These are phyloP conservation scores for Mimosa pudica DNA, from an alignment of 306 rosid genomes.

Conservation along the genomic window DNA sequence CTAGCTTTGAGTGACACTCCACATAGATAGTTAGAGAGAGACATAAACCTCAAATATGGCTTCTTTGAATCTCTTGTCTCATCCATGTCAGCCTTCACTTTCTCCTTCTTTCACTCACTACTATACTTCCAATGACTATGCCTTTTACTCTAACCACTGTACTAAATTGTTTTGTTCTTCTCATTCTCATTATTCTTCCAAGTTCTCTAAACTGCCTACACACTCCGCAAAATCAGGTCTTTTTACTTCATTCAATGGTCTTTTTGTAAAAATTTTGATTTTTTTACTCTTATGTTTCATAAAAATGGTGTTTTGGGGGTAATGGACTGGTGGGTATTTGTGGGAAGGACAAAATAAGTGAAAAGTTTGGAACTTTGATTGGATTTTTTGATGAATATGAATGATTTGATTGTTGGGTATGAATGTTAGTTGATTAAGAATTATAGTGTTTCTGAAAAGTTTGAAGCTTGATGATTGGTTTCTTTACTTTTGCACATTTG, in stretches of 20 bases:
- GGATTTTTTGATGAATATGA: background rate
- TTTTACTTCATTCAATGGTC: background rate
- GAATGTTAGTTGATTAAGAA: background rate
- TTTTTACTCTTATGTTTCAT: background rate
- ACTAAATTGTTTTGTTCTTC: slow-evolving; percentile 27
- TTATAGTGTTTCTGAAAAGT: background rate
- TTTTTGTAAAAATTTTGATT: background rate
- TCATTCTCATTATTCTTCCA: slow-evolving; percentile 36
- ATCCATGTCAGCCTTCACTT: slow-evolving; percentile 40
- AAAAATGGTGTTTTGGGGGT: slow-evolving; percentile 26
- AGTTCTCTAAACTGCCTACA: slow-evolving; percentile 40
- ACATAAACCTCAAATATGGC: slow-evolving; percentile 40
- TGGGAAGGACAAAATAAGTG: background rate
- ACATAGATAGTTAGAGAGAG: no score
- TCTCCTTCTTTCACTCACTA: slow-evolving; percentile 26
- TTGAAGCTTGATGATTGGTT: background rate
- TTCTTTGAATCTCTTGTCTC: slow-evolving; percentile 47
- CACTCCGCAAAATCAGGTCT: slow-evolving; percentile 53
- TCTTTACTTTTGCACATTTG: background rate
- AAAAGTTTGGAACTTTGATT: background rate
- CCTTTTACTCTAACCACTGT: slow-evolving; percentile 3
- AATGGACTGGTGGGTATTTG: no score
- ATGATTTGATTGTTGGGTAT: background rate
- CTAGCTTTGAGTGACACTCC: no score
- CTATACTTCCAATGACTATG: slow-evolving; percentile 14